These are phyloP conservation scores for Linanthus parryae DNA, from an alignment of 148 eudicot genomes.

Conservation along the genomic window DNA sequence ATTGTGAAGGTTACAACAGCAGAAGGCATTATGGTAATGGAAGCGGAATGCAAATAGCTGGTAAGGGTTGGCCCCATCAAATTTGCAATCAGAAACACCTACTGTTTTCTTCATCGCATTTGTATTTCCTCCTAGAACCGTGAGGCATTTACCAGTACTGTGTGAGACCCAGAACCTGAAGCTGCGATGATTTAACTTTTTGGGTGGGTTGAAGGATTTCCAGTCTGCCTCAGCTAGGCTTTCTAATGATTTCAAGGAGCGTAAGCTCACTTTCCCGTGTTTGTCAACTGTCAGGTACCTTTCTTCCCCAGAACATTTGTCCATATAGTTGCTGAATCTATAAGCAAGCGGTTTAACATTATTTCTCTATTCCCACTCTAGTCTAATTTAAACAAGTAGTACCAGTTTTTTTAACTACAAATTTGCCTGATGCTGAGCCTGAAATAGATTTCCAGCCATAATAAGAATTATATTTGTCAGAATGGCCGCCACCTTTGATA, in stretches of 20 bases:
- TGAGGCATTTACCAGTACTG: slow-evolving; percentile 34
- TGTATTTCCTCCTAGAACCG: slow-evolving; percentile 24
- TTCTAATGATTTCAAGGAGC: slow-evolving; percentile 21
- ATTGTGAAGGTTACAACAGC: slow-evolving; percentile 30
- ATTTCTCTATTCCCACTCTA: not conserved
- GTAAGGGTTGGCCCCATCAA: slow-evolving; percentile 30
- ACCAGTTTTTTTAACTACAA: no score
- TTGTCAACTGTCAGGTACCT: slow-evolving; percentile 34
- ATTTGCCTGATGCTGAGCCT: slow-evolving; percentile 38
- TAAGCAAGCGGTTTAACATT: not conserved
- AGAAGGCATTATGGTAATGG: slow-evolving; percentile 35
- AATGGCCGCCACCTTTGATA: slow-evolving; percentile 20
- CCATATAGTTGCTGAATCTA: slow-evolving; percentile 46
- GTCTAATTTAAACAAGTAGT: no score
- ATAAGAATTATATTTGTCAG: slow-evolving; percentile 22
- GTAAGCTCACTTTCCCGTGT: slow-evolving; percentile 26
- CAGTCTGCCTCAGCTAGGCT: slow-evolving; percentile 34
- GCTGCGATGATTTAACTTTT: slow-evolving; percentile 20
- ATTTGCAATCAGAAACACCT: slow-evolving; percentile 29
- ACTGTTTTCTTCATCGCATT: slow-evolving; percentile 20
- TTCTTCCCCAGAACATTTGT: slow-evolving; percentile 35
- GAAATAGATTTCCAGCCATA: slow-evolving; percentile 44
- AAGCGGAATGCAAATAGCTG: slow-evolving; percentile 40
- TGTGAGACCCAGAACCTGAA: slow-evolving; percentile 28
- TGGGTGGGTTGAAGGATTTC: slow-evolving; percentile 38